These are phyloP conservation scores for Suillus brevipes DNA, from an alignment of 768 basidiomycete species.

Conservation along the genomic window DNA sequence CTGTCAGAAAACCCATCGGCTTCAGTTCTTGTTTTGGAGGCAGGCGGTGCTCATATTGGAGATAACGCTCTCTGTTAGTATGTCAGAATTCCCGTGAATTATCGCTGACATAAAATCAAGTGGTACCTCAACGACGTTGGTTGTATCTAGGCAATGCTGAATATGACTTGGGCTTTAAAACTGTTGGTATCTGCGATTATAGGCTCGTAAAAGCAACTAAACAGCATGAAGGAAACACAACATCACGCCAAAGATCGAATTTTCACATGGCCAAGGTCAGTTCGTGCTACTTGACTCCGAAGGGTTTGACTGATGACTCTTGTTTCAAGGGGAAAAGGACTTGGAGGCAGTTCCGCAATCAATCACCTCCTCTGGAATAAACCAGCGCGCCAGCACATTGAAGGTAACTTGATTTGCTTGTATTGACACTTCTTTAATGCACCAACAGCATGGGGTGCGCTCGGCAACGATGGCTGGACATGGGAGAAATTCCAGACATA, in stretches of 20 bases:
- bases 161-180: neutral
- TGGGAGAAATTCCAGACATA: constrained; percentile 45
- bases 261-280: neutral
- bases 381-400: neutral
- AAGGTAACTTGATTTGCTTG: neutral
- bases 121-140: neutral
- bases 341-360: neutral
- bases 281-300: neutral
- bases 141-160: neutral
- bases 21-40: neutral
- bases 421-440: neutral
- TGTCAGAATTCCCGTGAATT: neutral
- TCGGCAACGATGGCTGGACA: constrained; percentile 61
- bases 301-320: neutral
- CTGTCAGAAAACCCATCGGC: neutral
- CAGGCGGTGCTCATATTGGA: neutral
- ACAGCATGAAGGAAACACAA: neutral
- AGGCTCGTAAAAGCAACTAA: neutral
- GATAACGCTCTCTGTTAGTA: neutral
- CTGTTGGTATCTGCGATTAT: neutral
- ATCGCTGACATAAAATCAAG: neutral
- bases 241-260: neutral
- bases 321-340: neutral
- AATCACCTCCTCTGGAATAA: neutral
- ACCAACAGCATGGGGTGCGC: constrained; percentile 35